Conservation (phyloP, 768 basidiomycete genomes). For the Termitomyces sp. region DNA sequence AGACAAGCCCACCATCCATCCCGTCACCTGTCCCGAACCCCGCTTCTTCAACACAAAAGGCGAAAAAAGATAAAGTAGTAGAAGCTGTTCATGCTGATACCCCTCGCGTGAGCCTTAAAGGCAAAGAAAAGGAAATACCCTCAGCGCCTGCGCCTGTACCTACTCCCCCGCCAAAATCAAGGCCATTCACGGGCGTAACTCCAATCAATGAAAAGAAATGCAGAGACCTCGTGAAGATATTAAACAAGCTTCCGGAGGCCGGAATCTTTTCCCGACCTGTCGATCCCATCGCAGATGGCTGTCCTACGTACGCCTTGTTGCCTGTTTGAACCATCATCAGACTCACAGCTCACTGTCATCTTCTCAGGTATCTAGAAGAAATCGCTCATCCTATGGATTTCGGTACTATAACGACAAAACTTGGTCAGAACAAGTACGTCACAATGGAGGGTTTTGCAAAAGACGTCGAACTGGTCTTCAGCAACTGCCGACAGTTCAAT, state of each 20-base stretch:
- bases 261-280: conserved; percentile 78
- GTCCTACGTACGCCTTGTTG: conserved; percentile 70
- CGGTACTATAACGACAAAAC: conserved; percentile 67
- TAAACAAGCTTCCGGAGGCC: conserved; percentile 61
- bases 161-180: conserved; percentile 31
- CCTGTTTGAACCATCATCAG: neutral
- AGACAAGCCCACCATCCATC: neutral
- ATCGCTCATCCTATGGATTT: conserved; percentile 94
- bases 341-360: neutral
- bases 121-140: conserved; percentile 65
- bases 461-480: conserved; percentile 79
- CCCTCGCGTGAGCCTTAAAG: conserved; percentile 49
- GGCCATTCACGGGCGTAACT: conserved; percentile 29
- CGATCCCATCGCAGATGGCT: conserved; percentile 76
- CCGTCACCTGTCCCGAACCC: conserved; percentile 12
- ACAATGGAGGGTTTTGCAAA: conserved; percentile 78
- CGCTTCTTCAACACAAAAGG: conserved; percentile 14
- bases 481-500: conserved; percentile 92
- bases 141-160: conserved; percentile 17
- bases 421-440: conserved; percentile 61
- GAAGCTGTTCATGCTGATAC: conserved; percentile 22
- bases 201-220: conserved; percentile 83
- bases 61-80: conserved; percentile 40
- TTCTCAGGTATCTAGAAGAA: conserved; percentile 79
- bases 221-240: conserved; percentile 56